Evolutionary conservation across 148 eudicot genomes (phyloP).

Genomic region (Nepenthes mirabilis): DNA sequence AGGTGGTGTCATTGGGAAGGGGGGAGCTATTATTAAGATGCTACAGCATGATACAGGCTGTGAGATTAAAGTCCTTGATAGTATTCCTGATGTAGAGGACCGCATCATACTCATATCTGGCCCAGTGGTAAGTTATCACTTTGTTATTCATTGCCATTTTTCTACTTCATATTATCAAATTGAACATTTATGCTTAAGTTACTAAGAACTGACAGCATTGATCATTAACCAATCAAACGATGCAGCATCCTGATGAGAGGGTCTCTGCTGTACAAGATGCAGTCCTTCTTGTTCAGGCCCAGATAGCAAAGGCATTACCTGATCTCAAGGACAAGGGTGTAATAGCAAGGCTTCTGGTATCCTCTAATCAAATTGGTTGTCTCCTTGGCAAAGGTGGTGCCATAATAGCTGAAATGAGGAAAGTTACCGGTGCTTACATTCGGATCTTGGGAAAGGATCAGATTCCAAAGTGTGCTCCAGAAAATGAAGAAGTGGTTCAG

Average conservation of each 20-base stretch:
- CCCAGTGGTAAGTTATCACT: slow-evolving; percentile 46
- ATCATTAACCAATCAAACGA: slow-evolving; percentile 2
- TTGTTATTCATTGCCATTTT: neutral
- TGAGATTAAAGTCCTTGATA: slow-evolving; percentile 68
- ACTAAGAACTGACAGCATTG: slow-evolving; percentile 2
- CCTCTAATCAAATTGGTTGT: slow-evolving; percentile 88
- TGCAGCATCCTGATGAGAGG: slow-evolving; percentile 88
- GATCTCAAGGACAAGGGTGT: slow-evolving; percentile 54
- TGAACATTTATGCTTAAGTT: neutral
- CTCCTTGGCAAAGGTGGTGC: slow-evolving; percentile 92
- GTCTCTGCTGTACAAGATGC: slow-evolving; percentile 75
- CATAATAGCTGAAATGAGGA: slow-evolving; percentile 85
- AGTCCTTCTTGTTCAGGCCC: slow-evolving; percentile 64
- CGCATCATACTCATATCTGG: slow-evolving; percentile 81
- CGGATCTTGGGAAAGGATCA: slow-evolving; percentile 76
- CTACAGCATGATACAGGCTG: slow-evolving; percentile 85
- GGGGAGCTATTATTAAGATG: slow-evolving; percentile 57
- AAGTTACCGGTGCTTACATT: slow-evolving; percentile 75
- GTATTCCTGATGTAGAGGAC: slow-evolving; percentile 48
- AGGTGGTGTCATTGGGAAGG: slow-evolving; percentile 91
- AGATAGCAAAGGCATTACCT: slow-evolving; percentile 52
- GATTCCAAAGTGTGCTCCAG: slow-evolving; percentile 54
- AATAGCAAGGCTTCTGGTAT: slow-evolving; percentile 60
- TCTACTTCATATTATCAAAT: neutral
- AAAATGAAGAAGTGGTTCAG: slow-evolving; percentile 91